Evolutionary conservation across 2,329 filamentous ascomycete species (phyloP), one percentile per base, ranked within the genome.

Genomic region (Fusarium nanum): DNA sequence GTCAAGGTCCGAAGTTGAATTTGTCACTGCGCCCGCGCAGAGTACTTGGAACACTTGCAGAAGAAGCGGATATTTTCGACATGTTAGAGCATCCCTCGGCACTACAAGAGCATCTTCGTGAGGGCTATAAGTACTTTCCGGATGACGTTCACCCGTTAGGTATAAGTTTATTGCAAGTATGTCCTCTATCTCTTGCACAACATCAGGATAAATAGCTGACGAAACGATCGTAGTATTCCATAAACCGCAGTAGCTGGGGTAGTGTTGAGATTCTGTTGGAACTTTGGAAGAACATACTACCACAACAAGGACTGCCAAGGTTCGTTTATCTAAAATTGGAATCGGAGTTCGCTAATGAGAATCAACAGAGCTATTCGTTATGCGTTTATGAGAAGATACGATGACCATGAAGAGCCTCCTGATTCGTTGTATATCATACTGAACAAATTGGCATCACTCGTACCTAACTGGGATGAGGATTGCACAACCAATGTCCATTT

Each of bases 31-130:
- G 63, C 0, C 53, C 23, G 12, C 13, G 58, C 1, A 70, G 68
- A 6, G 14, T 18, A 1, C 16, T 72, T 0, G 0, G 1, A 16
- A 9, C 7, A 1, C 16, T 70, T 0, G 0, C 0, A 18, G 0
- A 0, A 0, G 0, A 3, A n/a, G n/a, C n/a, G n/a, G n/a, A n/a
- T n/a, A n/a, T n/a, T n/a, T n/a, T n/a, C n/a, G n/a, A n/a, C n/a
- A n/a, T n/a, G n/a, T n/a, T n/a, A 0, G 0, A 1, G 0, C 1
- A 11, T 0, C 56, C 62, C 0, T 22, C 4, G 0, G 0, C 9
- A 3, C 6, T 73, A 6, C 28, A 7, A 25, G 0, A 20, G 1
- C 3, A 22, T 2, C 3, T 70, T 8, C 23, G 12, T 0, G 2
- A 48, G 0, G 60, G 50, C 0, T 3, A 41, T 7, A 28, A 1